phyloP scores from a whole-genome alignment of 75 land plant genomes.

The Adiantum capillusveneris region DNA sequence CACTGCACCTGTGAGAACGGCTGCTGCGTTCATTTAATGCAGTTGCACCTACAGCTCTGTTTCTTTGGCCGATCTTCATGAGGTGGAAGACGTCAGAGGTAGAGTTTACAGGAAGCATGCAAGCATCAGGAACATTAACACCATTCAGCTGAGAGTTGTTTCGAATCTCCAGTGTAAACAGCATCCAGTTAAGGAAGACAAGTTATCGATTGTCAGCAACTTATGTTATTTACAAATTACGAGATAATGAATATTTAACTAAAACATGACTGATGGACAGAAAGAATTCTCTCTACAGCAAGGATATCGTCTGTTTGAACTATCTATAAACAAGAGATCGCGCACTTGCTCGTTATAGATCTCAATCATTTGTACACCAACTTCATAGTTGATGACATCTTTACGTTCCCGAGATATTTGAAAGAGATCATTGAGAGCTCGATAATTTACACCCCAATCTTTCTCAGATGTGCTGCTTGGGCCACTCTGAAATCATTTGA shows the following conservation, averaged over 20 bases:
- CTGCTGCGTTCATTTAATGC: constrained; percentile 95
- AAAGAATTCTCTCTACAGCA: too few species aligned
- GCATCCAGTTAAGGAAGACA: constrained; percentile 36
- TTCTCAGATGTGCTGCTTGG: constrained; percentile 47
- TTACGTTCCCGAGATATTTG: constrained; percentile 60
- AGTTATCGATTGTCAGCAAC: background rate
- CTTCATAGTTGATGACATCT: constrained; percentile 59
- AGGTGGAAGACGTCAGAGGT: constrained; percentile 83
- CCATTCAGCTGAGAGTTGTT: constrained; percentile 86
- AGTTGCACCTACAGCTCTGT: constrained; percentile 90
- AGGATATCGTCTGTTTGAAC: constrained; percentile 87
- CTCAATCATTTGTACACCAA: constrained; percentile 98
- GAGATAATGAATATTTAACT: background rate
- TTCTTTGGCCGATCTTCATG: constrained; percentile 80
- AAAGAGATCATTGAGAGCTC: constrained; percentile 94
- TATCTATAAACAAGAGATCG: constrained; percentile 65
- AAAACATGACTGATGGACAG: background rate
- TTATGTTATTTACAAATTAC: background rate
- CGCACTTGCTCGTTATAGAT: constrained; percentile 99
- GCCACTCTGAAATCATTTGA: constrained; percentile 49
- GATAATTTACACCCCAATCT: constrained; percentile 94
- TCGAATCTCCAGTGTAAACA: constrained; percentile 89
- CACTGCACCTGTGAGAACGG: constrained; percentile 80
- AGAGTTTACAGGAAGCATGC: constrained; percentile 79
- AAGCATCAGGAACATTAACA: constrained; percentile 93